phyloP scores from a whole-genome alignment of 768 basidiomycete genomes.

The Boletus subcaerulescens region DNA sequence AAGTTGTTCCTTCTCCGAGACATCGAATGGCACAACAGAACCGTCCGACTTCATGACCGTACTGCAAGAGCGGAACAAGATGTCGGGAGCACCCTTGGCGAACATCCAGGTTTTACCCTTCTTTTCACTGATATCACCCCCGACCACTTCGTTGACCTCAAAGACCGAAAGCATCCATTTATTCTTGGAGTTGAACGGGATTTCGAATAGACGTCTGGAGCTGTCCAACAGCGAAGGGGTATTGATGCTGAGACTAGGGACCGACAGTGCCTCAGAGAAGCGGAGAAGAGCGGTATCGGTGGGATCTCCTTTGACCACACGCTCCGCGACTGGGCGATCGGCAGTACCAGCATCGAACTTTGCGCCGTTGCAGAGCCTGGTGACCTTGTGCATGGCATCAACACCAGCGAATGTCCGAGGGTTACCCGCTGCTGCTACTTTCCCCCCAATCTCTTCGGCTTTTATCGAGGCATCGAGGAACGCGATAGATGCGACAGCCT shows the following conservation, averaged over 20 bases:
- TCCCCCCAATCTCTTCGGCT: constrained; percentile 19
- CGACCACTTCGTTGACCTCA: constrained; percentile 16
- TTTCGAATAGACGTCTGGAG: constrained; percentile 32
- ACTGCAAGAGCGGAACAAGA: constrained; percentile 43
- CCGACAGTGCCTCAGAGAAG: constrained; percentile 37
- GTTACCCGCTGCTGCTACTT: constrained; percentile 5
- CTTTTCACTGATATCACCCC: constrained; percentile 8
- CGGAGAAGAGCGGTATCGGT: constrained; percentile 55
- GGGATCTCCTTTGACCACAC: constrained; percentile 43
- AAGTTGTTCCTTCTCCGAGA: constrained; percentile 18
- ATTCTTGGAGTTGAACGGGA: constrained; percentile 49
- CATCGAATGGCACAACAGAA: constrained; percentile 31
- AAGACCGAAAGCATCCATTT: constrained; percentile 57
- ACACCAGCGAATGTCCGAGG: constrained; percentile 24
- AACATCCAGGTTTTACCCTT: constrained; percentile 33
- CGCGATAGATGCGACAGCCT: constrained; percentile 42
- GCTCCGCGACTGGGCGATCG: constrained; percentile 30
- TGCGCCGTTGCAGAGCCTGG: constrained; percentile 59
- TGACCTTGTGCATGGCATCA: constrained; percentile 35
- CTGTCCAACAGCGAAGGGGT: constrained; percentile 19
- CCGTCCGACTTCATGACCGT: constrained; percentile 33
- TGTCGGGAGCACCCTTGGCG: constrained; percentile 61
- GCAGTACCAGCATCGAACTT: constrained; percentile 40
- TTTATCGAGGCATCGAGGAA: constrained; percentile 31
- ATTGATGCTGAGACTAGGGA: constrained; percentile 23